Percentiles rank a stretch among this genome's conserved stretches.
Evolutionary conservation across 2,329 filamentous ascomycete species (phyloP).

Genomic region (Daldinia eschscholtzii): DNA sequence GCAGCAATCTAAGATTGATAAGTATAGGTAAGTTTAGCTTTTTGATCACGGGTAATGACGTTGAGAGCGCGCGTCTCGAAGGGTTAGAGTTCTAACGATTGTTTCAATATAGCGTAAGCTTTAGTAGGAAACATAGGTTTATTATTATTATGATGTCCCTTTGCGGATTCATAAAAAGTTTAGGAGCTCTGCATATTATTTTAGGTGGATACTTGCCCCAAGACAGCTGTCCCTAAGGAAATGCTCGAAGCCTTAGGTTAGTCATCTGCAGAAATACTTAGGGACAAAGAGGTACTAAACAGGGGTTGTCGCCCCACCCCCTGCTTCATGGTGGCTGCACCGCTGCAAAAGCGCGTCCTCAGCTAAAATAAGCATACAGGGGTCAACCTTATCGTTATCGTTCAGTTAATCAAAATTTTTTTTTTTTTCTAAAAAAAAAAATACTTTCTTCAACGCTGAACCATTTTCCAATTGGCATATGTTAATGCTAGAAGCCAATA

Average conservation of each 20-base stretch:
- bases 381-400: slow-evolving; percentile 37
- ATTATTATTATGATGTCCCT: slow-evolving; percentile 7
- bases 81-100: neutral
- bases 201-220: slow-evolving; percentile 5
- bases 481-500: neutral
- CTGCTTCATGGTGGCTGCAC: neutral
- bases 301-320: neutral
- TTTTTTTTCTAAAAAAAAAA: slow-evolving; percentile 12
- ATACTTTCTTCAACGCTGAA: neutral
- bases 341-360: neutral
- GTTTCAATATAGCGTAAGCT: slow-evolving; percentile 9
- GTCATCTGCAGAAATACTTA: neutral
- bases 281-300: neutral
- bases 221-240: slow-evolving; percentile 12
- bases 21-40: neutral
- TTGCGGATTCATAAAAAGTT: slow-evolving; percentile 6
- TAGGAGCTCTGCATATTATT: slow-evolving; percentile 7
- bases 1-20: slow-evolving; percentile 4
- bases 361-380: neutral
- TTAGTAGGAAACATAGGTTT: no score
- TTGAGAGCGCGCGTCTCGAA: slow-evolving; percentile 10
- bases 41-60: slow-evolving; percentile 19
- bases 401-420: slow-evolving; percentile 22
- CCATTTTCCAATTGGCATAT: slow-evolving; percentile 15
- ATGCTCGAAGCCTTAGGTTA: neutral